Percentiles rank a stretch among this genome's conserved stretches.
These are phyloP conservation scores for Deinandra increscens DNA, from an alignment of 129 eudicot species.

Conservation along the genomic window DNA sequence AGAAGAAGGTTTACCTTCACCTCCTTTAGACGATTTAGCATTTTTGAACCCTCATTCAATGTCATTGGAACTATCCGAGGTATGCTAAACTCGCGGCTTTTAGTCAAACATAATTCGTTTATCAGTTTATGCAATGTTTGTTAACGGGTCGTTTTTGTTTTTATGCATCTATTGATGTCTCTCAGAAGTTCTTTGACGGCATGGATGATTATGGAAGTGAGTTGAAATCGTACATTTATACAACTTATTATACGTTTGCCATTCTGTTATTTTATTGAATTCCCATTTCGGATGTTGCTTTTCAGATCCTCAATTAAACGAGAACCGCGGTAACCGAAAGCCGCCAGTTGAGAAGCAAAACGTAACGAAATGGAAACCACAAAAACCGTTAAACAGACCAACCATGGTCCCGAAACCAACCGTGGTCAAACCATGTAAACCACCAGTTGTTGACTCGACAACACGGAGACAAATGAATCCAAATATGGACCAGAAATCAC, in stretches of 20 bases:
- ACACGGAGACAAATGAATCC: slow-evolving; percentile 49
- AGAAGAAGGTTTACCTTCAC: slow-evolving; percentile 95
- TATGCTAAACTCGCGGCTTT: slow-evolving; percentile 17
- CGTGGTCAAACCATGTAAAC: slow-evolving; percentile 49
- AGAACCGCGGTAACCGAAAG: slow-evolving; percentile 54
- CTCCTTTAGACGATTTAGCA: slow-evolving; percentile 86
- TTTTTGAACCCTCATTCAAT: slow-evolving; percentile 56
- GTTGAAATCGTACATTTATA: slow-evolving; percentile 37
- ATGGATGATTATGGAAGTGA: slow-evolving; percentile 93
- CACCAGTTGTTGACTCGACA: slow-evolving; percentile 34
- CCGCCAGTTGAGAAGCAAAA: slow-evolving; percentile 40
- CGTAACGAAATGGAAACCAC: slow-evolving; percentile 35
- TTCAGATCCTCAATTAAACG: slow-evolving; percentile 61
- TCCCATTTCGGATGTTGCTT: slow-evolving; percentile 49
- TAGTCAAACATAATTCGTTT: not conserved
- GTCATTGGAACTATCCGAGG: slow-evolving; percentile 72
- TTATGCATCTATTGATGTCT: slow-evolving; percentile 17
- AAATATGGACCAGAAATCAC: slow-evolving; percentile 31
- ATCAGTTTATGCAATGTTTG: slow-evolving; percentile 12
- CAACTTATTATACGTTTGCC: slow-evolving; percentile 17
- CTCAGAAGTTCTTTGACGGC: slow-evolving; percentile 77
- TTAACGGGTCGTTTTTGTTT: slow-evolving; percentile 32
- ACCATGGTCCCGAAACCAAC: slow-evolving; percentile 31
- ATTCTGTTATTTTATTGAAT: slow-evolving; percentile 38
- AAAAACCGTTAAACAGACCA: slow-evolving; percentile 28